Conservation (phyloP, 106 monocot species). For the Dioscorea dumetorum region DNA sequence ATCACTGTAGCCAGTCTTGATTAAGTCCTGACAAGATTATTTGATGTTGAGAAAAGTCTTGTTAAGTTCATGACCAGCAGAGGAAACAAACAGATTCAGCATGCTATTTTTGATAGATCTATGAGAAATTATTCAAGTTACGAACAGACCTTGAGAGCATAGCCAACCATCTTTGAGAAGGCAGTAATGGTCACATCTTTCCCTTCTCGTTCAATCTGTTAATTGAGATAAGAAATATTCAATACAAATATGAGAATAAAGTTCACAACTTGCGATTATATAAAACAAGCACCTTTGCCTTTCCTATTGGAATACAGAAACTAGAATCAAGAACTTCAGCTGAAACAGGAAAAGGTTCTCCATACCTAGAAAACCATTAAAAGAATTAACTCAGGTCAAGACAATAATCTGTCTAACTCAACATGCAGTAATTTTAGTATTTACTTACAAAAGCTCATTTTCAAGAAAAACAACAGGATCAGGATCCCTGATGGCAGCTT, state of each 20-base stretch:
- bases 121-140: neutral
- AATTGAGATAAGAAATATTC: neutral
- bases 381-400: neutral
- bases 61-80: neutral
- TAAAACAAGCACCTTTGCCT: conserved; percentile 63
- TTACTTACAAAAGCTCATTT: conserved; percentile 83
- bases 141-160: conserved; percentile 68
- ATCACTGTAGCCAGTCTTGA: too few relatives aligned
- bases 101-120: neutral
- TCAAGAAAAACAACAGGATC: conserved; percentile 98
- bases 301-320: conserved; percentile 94
- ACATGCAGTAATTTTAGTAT: neutral
- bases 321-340: conserved; percentile 93
- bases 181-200: conserved; percentile 87
- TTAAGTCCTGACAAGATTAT: too few relatives aligned
- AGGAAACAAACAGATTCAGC: neutral
- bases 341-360: conserved; percentile 89
- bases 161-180: conserved; percentile 97
- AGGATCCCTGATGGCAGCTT: conserved; percentile 93
- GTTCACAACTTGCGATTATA: neutral
- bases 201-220: conserved; percentile 85
- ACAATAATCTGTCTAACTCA: neutral
- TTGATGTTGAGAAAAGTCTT: too few relatives aligned
- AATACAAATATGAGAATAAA: neutral
- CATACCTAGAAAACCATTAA: conserved; percentile 53